Evolutionary conservation across 2,329 filamentous ascomycete genomes (phyloP).

Genomic region (Trichoderma sp.): DNA sequence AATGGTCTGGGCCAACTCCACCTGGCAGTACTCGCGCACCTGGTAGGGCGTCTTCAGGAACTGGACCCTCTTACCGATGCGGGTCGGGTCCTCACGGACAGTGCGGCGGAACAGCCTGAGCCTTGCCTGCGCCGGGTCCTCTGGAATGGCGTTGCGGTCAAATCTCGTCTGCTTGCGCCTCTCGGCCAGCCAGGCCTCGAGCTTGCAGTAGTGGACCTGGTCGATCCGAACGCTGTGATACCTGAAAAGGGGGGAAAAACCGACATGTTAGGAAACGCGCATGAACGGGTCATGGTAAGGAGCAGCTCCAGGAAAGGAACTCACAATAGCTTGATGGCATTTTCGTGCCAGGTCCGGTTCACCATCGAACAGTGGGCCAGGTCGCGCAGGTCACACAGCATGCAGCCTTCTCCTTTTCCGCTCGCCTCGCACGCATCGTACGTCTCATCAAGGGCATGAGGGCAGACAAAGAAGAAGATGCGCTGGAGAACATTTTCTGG

Average conservation of each 20-base stretch:
- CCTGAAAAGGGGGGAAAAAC: conserved; percentile 47
- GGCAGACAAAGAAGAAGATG: conserved; percentile 83
- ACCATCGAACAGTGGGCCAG: conserved; percentile 77
- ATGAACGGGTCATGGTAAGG: not conserved
- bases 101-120: conserved; percentile 79
- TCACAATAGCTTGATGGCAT: conserved; percentile 61
- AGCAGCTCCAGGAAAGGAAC: conserved; percentile 39
- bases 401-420: conserved; percentile 77
- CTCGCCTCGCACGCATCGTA: conserved; percentile 85
- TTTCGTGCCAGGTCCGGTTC: conserved; percentile 69
- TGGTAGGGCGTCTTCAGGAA: conserved; percentile 93
- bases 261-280: not conserved
- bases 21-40: conserved; percentile 84
- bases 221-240: conserved; percentile 92
- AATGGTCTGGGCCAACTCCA: conserved; percentile 81
- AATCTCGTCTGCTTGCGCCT: conserved; percentile 74
- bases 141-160: conserved; percentile 75
- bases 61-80: conserved; percentile 69
- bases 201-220: conserved; percentile 89
- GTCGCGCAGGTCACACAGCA: conserved; percentile 91
- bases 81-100: conserved; percentile 72
- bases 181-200: conserved; percentile 79
- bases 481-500: conserved; percentile 70
- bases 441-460: conserved; percentile 74
- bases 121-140: conserved; percentile 76